A percentile compares a stretch with the other conserved stretches of the same genome.
These are phyloP conservation scores for Jamesozyma spencerorum DNA, from an alignment of 805 yeast species.

Conservation along the genomic window DNA sequence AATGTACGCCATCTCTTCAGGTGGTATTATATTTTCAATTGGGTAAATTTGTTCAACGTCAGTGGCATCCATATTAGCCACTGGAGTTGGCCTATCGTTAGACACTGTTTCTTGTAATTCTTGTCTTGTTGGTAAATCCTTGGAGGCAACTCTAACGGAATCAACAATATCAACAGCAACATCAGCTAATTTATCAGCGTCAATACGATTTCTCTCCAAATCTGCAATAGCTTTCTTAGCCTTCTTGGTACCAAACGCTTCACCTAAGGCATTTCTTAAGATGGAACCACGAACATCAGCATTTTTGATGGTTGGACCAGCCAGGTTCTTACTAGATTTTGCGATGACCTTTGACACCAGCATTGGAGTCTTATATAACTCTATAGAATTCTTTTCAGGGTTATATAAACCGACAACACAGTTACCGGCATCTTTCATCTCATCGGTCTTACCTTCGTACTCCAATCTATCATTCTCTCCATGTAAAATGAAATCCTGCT, in stretches of 20 bases:
- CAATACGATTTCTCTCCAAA: conserved; percentile 74
- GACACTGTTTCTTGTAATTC: conserved; percentile 49
- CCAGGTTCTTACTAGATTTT: conserved; percentile 44
- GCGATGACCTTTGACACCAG: conserved; percentile 56
- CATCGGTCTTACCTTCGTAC: conserved; percentile 51
- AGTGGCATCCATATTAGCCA: conserved; percentile 68
- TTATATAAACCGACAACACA: conserved; percentile 77
- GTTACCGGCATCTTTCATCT: conserved; percentile 32
- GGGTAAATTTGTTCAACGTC: conserved; percentile 78
- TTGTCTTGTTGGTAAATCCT: conserved; percentile 60
- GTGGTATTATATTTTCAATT: conserved; percentile 57
- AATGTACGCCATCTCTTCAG: conserved; percentile 51
- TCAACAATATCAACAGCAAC: conserved; percentile 77
- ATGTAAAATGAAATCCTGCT: conserved; percentile 46
- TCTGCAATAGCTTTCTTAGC: conserved; percentile 86
- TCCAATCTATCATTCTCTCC: conserved; percentile 71
- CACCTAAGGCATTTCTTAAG: conserved; percentile 81
- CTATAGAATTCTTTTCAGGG: conserved; percentile 51
- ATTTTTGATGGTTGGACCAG: conserved; percentile 56
- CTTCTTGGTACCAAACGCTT: conserved; percentile 93
- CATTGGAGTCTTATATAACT: conserved; percentile 56
- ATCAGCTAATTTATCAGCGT: conserved; percentile 67
- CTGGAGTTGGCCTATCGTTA: conserved; percentile 76
- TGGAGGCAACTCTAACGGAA: conserved; percentile 60
- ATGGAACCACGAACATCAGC: conserved; percentile 39